Base-by-base conservation (phyloP, 345 rosid genomes). In the Eucalyptus cloeziana region DNA sequence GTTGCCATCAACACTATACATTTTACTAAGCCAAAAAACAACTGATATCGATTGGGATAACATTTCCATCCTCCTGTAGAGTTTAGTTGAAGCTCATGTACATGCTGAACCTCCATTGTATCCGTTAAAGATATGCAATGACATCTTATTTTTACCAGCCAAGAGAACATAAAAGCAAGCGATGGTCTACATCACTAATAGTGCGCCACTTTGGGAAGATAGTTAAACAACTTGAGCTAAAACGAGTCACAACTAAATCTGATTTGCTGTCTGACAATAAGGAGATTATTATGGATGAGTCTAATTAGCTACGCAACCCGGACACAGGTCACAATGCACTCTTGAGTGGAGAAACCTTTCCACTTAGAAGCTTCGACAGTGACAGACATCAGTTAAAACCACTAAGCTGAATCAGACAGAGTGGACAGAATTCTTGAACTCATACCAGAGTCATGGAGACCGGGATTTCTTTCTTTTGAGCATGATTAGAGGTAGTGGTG, bases 101-200 rank as follows among this genome's bases (percentile, higher is more conserved):
- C 71, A 62, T 30, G 33, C 33, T 62, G 31, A 0, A 62, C 33
- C 9, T 30, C 33, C 37, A 64, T 64, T 64, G 14, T 30, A 64
- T 30, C 33, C 2, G 19, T 64, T 30, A 3, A 13, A 64, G 71
- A 13, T 64, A 64, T 30, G 33, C 71, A 62, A 0, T 62, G 8
- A 62, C 0, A 62, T 62, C n/a, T 62, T 30, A 30, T 13, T 13
- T 12, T 62, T 62, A 13, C 33, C 71, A 14, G 17, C 33, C 71
- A 62, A 30, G 71, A 64, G 71, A 64, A 64, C 37, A 62, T 30
- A 13, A 64, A 13, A 64, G 60, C 71, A 64, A 64, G 37, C 5
- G 37, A 64, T n/a, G 7, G 56, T 64, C 33, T 30, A 64, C 1
- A 0, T 30, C 71, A 64, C 71, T 64, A 64, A 0, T 6, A 0